These are phyloP conservation scores for Solanum paucissectum DNA, from an alignment of 257 asterid species.

Conservation along the genomic window DNA sequence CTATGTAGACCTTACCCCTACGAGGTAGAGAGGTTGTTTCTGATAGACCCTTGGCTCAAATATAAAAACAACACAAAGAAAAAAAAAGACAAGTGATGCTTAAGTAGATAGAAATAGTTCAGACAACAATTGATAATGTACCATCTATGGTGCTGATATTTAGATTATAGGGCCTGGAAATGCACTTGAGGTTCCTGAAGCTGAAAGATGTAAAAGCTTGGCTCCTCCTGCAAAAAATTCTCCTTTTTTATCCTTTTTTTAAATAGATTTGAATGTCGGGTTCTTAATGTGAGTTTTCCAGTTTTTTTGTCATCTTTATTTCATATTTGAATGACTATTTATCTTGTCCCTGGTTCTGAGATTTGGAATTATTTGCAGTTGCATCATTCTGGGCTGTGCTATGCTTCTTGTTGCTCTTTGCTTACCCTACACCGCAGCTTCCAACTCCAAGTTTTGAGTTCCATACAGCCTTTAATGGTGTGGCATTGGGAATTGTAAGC, in stretches of 20 bases:
- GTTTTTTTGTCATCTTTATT: neutral
- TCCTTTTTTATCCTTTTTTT: neutral
- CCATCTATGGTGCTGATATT: neutral
- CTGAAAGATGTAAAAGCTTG: neutral
- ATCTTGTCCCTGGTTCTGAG: neutral
- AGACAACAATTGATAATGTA: neutral
- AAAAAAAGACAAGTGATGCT: neutral
- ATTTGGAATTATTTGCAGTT: constrained; percentile 41
- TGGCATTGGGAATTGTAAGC: constrained; percentile 89
- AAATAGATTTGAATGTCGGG: neutral
- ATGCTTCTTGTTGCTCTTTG: constrained; percentile 84
- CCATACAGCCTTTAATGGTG: constrained; percentile 87
- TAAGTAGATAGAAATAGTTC: neutral
- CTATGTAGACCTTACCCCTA: neutral
- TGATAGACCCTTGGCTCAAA: neutral
- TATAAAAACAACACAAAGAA: neutral
- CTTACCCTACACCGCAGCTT: constrained; percentile 90
- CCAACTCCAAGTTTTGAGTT: constrained; percentile 94
- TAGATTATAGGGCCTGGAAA: neutral
- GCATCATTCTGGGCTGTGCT: constrained; percentile 72
- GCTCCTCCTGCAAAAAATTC: neutral
- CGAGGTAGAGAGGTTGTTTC: neutral
- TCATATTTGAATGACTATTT: neutral
- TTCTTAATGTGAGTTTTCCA: neutral
- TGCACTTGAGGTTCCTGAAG: neutral